Conservation (phyloP, 2,329 filamentous ascomycete species). For the Claviceps sorghi region DNA sequence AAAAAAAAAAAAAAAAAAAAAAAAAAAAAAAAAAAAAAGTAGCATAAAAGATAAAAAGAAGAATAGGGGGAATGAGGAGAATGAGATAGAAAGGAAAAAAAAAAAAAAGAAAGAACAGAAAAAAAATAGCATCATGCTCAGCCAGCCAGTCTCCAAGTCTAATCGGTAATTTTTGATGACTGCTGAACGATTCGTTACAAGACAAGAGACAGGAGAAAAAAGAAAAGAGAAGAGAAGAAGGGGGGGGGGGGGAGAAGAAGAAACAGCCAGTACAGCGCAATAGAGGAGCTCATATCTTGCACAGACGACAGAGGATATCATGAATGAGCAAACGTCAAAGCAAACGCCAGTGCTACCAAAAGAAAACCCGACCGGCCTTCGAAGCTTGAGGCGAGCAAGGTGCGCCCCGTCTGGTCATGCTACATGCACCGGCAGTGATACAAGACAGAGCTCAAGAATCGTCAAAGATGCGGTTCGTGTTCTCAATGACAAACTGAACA, state of each 20-base stretch:
- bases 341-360: conserved; percentile 2
- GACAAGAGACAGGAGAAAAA: neutral
- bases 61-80: no score
- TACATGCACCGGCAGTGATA: neutral
- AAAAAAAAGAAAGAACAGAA: neutral
- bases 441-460: conserved; percentile 18
- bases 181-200: neutral
- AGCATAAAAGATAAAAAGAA: no score
- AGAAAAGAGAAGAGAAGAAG: no score
- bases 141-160: neutral
- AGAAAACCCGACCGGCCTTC: neutral
- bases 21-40: no score
- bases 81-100: neutral
- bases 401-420: neutral
- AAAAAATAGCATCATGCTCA: neutral
- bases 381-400: neutral
- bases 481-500: conserved; percentile 85
- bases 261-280: neutral
- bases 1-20: no score
- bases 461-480: conserved; percentile 68
- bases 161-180: neutral
- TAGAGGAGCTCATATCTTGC: neutral
- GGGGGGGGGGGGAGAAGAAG: no score
- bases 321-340: neutral
- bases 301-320: neutral